Percentiles rank a stretch among this genome's conserved stretches.
These are phyloP conservation scores for Strobilomyces echinocephalus DNA, from an alignment of 768 basidiomycete genomes.

Conservation along the genomic window DNA sequence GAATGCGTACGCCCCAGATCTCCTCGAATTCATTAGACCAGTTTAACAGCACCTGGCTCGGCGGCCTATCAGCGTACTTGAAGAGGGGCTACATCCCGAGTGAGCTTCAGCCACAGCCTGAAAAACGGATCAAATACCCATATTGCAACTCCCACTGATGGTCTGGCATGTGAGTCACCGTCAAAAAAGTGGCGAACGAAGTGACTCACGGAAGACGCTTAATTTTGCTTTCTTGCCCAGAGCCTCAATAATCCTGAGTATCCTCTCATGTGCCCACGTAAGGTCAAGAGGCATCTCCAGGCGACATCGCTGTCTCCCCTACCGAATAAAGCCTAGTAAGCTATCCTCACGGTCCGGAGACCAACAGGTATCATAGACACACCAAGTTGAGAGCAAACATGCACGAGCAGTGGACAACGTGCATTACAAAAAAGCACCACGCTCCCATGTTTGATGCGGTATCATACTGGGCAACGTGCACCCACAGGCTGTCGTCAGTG, in stretches of 20 bases:
- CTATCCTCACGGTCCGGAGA: not conserved
- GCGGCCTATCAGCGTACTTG: constrained; percentile 58
- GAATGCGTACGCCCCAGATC: constrained; percentile 57
- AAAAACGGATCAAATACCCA: constrained; percentile 46
- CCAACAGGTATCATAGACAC: constrained; percentile 25
- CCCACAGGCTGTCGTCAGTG: constrained; percentile 60
- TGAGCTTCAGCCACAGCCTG: constrained; percentile 20
- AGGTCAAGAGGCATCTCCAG: constrained; percentile 22
- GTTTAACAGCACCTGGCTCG: constrained; percentile 42
- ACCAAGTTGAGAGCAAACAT: constrained; percentile 61
- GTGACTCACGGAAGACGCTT: constrained; percentile 43
- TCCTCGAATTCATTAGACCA: constrained; percentile 66
- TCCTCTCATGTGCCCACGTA: constrained; percentile 36
- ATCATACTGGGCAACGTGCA: constrained; percentile 74
- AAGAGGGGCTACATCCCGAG: constrained; percentile 51
- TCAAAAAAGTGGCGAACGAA: constrained; percentile 30
- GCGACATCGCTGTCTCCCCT: constrained; percentile 33
- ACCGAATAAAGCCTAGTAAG: not conserved
- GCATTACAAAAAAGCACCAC: constrained; percentile 78
- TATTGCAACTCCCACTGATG: constrained; percentile 55
- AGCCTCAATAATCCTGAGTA: constrained; percentile 36
- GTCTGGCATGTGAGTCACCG: constrained; percentile 9
- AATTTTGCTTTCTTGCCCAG: constrained; percentile 39
- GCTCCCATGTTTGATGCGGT: constrained; percentile 74
- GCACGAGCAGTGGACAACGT: constrained; percentile 66